Percentiles rank a stretch among this genome's conserved stretches.
These are phyloP conservation scores for Sclerotinia sclerotiorum DNA, from an alignment of 2,329 filamentous ascomycete species.

Conservation along the genomic window DNA sequence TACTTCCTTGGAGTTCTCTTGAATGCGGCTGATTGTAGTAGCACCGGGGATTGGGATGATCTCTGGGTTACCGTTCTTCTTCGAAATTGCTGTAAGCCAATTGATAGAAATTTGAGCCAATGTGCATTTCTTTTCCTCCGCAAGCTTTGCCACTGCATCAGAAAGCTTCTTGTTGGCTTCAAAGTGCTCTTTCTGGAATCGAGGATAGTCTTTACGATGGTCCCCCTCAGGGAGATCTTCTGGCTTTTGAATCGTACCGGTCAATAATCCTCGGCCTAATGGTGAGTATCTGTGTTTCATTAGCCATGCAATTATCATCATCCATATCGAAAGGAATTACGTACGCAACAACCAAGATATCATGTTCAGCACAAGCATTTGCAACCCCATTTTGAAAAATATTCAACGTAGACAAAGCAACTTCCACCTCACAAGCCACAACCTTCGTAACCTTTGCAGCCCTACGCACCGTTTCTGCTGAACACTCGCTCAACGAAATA, in stretches of 20 bases:
- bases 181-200: conserved; percentile 64
- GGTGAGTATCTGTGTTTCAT: conserved; percentile 58
- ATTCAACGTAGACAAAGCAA: conserved; percentile 45
- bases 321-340: conserved; percentile 23
- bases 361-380: conserved; percentile 57
- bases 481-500: conserved; percentile 47
- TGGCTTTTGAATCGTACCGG: conserved; percentile 50
- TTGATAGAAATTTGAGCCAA: conserved; percentile 64
- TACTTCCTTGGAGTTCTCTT: conserved; percentile 58
- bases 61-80: conserved; percentile 36
- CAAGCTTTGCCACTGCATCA: conserved; percentile 55
- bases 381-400: conserved; percentile 44
- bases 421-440: conserved; percentile 49
- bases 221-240: conserved; percentile 58
- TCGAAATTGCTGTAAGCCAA: conserved; percentile 47
- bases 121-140: conserved; percentile 59
- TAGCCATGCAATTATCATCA: conserved; percentile 21
- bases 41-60: conserved; percentile 69
- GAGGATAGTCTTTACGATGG: conserved; percentile 57
- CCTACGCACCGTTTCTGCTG: conserved; percentile 45
- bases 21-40: conserved; percentile 53
- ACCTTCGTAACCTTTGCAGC: conserved; percentile 45
- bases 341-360: conserved; percentile 65
- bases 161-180: conserved; percentile 64
- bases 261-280: conserved; percentile 61